Evolutionary conservation across 2,329 filamentous ascomycete species (phyloP), one percentile per base, ranked within the genome.

Genomic region (Diaporthe citrichinensis): DNA sequence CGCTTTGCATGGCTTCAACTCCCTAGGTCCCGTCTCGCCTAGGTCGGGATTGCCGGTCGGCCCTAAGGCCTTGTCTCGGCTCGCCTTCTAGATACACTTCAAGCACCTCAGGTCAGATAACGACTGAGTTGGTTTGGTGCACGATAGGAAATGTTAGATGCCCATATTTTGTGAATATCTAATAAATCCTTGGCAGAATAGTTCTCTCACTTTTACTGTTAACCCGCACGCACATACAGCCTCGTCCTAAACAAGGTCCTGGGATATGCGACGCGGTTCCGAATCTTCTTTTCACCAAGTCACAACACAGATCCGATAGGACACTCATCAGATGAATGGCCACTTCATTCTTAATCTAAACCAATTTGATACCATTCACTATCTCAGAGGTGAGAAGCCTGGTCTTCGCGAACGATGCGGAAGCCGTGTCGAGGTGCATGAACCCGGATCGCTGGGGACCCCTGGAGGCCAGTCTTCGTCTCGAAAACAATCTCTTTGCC

Each of bases 381-480:
- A 46, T 28, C 28, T 69, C 39, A 76, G 3, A 79, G 17, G 25
- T 58, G 28, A 69, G 78, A 58, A 55, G 75, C 46, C 74, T 78
- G 53, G 85, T 85, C 74, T 78, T 80, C 58, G 91, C 82, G 68
- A 34, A 39, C 57, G 25, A 77, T 41, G 76, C 86, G 85, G 81
- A 92, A 93, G 31, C 89, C 88, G 80, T 89, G 88, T 78, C 92
- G 86, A 9, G 92, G 92, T 73, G 89, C 88, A 84, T 94, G 92
- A 46, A 94, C 83, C 72, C 87, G 86, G 28, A 93, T 83, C 6
- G 31, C 31, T 10, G 73, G 73, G 41, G 76, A 73, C 28, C 83
- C 82, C 59, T 80, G 81, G 36, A 82, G 83, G 75, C 83, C 82
- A 4, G 84, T 85, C 74, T 82, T 80, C 20, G 87, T 86, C 81